Evolutionary conservation across 176 grass and related monocot species (phyloP), one percentile per base, ranked within the genome.

Genomic region (Musa troglodytarum): DNA sequence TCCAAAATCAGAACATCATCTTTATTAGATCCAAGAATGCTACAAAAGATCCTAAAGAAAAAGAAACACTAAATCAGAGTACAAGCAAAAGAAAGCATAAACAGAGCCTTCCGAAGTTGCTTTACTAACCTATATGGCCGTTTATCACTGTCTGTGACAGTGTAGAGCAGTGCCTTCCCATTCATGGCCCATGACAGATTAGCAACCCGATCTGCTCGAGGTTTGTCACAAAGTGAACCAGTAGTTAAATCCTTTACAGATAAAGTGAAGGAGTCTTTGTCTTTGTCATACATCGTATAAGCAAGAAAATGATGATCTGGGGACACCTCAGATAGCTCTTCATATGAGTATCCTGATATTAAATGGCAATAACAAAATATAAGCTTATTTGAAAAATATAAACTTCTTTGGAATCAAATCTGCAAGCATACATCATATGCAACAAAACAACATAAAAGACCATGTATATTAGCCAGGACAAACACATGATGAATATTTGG

Each of bases 251-350:
- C 90, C 75, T 83, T 89, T 52, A 98, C 88, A 79, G 89, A 74
- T 91, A 98, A 81, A 50, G 84, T 90, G 78, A 98, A 98, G 43
- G 83, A 91, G 50, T 89, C 88, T 82, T 93, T 93, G 49, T 93
- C 90, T 84, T 97, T 98, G 66, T 98, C 84, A 74, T 93, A 91
- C 94, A 98, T 93, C 23, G 90, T 93, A 84, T 98, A 97, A 72
- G 90, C 94, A 83, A 97, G 83, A 58, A 82, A 91, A 34, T 81
- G 81, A 82, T 93, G 94, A 65, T 93, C 88, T 54, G 90, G 94
- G 54, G 90, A 98, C 73, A 93, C 86, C 85, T 98, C 94, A 78
- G 94, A 98, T 28, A 93, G 82, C 63, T 98, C 94, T 82, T 93
- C 90, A 24, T 98, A 90, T 34, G 94, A 87, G 81, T 90, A 98